A percentile compares a stretch with the other conserved stretches of the same genome.
These are phyloP conservation scores for Gastrodia elata DNA, from an alignment of 106 monocot species.

Conservation along the genomic window DNA sequence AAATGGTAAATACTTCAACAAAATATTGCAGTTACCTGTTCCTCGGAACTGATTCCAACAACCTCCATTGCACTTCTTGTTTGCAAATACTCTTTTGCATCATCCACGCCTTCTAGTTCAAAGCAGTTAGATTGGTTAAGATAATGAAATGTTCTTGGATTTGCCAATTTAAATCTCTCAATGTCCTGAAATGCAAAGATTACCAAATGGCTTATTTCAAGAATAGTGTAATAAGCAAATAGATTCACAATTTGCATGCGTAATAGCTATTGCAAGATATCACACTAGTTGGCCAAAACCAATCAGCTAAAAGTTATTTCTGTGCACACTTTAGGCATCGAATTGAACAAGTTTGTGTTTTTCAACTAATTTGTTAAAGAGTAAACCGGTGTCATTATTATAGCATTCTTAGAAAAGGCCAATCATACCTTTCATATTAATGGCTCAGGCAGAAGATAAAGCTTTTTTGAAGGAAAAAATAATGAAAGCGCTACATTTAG, in stretches of 20 bases:
- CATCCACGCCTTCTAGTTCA: slow-evolving; percentile 41
- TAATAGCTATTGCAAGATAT: not conserved
- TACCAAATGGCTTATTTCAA: not conserved
- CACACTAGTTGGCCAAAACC: not conserved
- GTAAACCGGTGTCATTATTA: too few relatives aligned
- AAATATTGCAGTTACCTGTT: slow-evolving; percentile 22
- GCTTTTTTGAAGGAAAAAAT: too few relatives aligned
- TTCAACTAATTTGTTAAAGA: too few relatives aligned
- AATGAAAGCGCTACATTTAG: too few relatives aligned
- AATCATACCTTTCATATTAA: too few relatives aligned
- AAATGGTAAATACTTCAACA: not conserved
- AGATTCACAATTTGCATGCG: not conserved
- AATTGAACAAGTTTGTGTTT: too few relatives aligned
- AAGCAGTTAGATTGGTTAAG: slow-evolving; percentile 49
- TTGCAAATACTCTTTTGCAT: slow-evolving; percentile 37
- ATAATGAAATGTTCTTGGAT: slow-evolving; percentile 47
- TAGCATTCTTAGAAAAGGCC: too few relatives aligned
- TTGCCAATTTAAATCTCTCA: slow-evolving; percentile 39
- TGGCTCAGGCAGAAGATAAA: too few relatives aligned
- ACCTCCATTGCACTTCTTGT: slow-evolving; percentile 55
- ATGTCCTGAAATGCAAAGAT: slow-evolving; percentile 21
- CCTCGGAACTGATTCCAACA: slow-evolving; percentile 43
- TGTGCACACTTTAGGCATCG: too few relatives aligned
- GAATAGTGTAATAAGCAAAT: slow-evolving; percentile 3
- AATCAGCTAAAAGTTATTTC: not conserved